A percentile compares a stretch with the other conserved stretches of the same genome.
phyloP scores from a whole-genome alignment of 495 filamentous ascomycete genomes.

The Penicillium atrosanguineum region DNA sequence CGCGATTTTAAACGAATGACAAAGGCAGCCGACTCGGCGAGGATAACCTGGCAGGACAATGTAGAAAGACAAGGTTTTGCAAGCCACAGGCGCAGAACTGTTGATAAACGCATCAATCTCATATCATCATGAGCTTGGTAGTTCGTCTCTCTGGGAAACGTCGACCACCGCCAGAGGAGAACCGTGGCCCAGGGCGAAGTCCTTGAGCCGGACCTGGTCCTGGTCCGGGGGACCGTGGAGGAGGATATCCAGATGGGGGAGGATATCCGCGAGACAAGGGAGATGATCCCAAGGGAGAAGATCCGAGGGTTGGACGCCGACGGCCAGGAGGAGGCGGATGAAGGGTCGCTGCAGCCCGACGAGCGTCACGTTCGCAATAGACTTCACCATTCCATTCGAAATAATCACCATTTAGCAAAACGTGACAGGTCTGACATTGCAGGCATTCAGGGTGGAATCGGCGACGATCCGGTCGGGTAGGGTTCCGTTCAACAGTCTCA shows the following conservation, averaged over 20 bases:
- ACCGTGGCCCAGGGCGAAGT: conserved; percentile 29
- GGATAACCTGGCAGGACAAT: neutral
- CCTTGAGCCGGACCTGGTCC: conserved; percentile 31
- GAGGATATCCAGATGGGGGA: conserved; percentile 12
- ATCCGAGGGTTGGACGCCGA: conserved; percentile 18
- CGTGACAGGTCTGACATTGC: conserved; percentile 60
- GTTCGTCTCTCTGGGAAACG: conserved; percentile 72
- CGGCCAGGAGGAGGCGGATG: conserved; percentile 32
- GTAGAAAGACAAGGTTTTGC: neutral
- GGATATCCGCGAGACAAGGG: conserved; percentile 22
- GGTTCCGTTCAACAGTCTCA: conserved; percentile 60
- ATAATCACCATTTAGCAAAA: conserved; percentile 64
- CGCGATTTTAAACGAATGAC: conserved; percentile 20
- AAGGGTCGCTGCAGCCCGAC: conserved; percentile 50
- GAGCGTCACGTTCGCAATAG: conserved; percentile 87
- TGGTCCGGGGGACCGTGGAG: conserved; percentile 31
- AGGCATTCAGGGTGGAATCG: conserved; percentile 91
- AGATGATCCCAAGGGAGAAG: conserved; percentile 23
- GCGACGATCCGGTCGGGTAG: conserved; percentile 50
- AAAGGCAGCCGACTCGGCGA: neutral
- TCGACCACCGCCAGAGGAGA: conserved; percentile 30
- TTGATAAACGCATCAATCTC: conserved; percentile 17
- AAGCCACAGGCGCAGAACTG: neutral
- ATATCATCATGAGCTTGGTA: conserved; percentile 88
- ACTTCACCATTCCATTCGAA: conserved; percentile 64